Evolutionary conservation across 805 yeast species (phyloP).

Genomic region (Kluyveromyces wickerhamii): DNA sequence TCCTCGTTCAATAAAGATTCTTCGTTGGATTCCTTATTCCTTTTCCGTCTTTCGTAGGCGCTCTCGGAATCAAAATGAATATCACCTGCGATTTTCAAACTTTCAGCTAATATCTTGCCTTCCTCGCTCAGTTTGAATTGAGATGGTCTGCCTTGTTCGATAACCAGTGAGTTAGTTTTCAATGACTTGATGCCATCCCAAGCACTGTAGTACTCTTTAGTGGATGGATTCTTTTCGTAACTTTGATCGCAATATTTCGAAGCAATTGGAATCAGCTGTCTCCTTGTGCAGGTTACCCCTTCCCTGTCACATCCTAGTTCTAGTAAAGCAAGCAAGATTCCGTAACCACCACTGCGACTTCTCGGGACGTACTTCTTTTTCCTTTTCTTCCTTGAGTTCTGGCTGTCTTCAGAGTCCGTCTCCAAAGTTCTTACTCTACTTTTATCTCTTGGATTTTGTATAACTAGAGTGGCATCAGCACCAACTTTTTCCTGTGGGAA

Average conservation of each 20-base stretch:
- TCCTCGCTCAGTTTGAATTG: constrained; percentile 58
- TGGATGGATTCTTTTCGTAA: constrained; percentile 50
- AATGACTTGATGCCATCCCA: constrained; percentile 67
- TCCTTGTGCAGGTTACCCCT: constrained; percentile 52
- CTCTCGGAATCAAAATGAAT: constrained; percentile 24
- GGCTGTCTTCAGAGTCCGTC: constrained; percentile 7
- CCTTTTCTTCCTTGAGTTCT: constrained; percentile 19
- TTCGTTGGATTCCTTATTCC: constrained; percentile 7
- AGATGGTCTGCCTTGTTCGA: constrained; percentile 47
- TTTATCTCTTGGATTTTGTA: constrained; percentile 4
- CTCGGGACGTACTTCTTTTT: constrained; percentile 54
- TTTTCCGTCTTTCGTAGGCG: constrained; percentile 4
- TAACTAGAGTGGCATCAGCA: constrained; percentile 2
- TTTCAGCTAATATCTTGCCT: constrained; percentile 57
- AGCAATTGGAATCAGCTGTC: constrained; percentile 48
- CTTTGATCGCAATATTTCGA: constrained; percentile 48
- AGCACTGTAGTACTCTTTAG: constrained; percentile 61
- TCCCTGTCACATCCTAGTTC: constrained; percentile 37
- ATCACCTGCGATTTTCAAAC: constrained; percentile 41
- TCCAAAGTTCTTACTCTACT: constrained; percentile 13
- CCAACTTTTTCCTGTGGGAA: constrained; percentile 33
- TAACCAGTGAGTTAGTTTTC: constrained; percentile 50
- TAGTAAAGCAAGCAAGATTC: constrained; percentile 56
- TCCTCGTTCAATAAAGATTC: constrained; percentile 4
- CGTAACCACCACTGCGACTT: constrained; percentile 77